Evolutionary conservation across 805 yeast species (phyloP).

Genomic region (Ogataea wickerhamii): DNA sequence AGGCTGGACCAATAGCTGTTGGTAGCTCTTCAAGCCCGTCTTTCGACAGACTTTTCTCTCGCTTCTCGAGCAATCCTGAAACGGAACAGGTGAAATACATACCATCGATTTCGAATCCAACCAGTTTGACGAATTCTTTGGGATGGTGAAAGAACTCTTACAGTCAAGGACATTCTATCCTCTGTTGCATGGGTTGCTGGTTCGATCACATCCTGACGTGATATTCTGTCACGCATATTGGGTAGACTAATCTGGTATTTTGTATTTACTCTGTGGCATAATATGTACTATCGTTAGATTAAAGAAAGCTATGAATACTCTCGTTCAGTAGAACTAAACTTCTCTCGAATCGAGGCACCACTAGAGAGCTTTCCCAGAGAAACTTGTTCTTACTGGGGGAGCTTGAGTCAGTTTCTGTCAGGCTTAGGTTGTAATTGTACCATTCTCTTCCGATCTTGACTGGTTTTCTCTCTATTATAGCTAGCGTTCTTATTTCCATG

Average conservation of each 20-base stretch:
- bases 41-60: constrained; percentile 12
- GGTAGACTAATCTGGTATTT: neutral
- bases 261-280: neutral
- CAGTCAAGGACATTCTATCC: too few relatives aligned
- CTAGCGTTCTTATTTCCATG: neutral
- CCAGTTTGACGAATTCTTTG: constrained; percentile 64
- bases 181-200: constrained; percentile 1
- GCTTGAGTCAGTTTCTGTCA: neutral
- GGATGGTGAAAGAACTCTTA: too few relatives aligned
- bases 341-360: constrained; percentile 19
- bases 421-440: constrained; percentile 11
- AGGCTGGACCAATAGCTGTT: constrained; percentile 5
- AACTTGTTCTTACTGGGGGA: constrained; percentile 4
- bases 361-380: constrained; percentile 6
- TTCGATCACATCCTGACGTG: too few relatives aligned
- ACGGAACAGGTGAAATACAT: constrained; percentile 28
- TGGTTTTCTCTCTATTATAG: neutral
- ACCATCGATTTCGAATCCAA: constrained; percentile 61
- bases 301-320: constrained; percentile 3
- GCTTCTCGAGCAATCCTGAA: constrained; percentile 13
- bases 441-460: constrained; percentile 7
- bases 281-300: neutral
- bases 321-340: constrained; percentile 22
- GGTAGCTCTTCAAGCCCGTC: constrained; percentile 17
- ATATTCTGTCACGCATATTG: too few relatives aligned